Conservation (phyloP, 1,139 yeast genomes). For the Saccharomyces pastorianus region DNA sequence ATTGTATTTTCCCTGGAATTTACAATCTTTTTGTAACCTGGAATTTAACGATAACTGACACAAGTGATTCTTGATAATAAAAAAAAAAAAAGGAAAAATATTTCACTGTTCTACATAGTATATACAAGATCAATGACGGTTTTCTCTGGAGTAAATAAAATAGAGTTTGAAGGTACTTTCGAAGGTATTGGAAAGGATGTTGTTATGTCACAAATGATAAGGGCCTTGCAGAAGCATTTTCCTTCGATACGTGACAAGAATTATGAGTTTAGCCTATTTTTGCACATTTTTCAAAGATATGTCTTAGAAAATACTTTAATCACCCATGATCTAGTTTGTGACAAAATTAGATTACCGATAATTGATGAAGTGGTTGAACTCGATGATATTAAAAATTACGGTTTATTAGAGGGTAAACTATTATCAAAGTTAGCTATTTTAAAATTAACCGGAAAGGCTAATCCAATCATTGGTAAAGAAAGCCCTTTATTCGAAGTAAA, state of each 20-base stretch:
- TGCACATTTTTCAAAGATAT: slow-evolving; percentile 87
- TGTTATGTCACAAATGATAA: slow-evolving; percentile 97
- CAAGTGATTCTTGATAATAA: background rate
- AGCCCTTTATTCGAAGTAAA: slow-evolving; percentile 98
- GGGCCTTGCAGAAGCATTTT: slow-evolving; percentile 80
- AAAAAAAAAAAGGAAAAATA: background rate
- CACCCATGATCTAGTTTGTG: slow-evolving; percentile 76
- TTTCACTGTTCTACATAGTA: background rate
- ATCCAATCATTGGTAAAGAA: slow-evolving; percentile 99
- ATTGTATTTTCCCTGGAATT: background rate
- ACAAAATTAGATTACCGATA: slow-evolving; percentile 82
- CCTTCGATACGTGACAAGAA: slow-evolving; percentile 61
- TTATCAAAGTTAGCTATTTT: slow-evolving; percentile 85
- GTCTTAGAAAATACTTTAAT: slow-evolving; percentile 84
- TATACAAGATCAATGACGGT: background rate
- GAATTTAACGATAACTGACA: background rate
- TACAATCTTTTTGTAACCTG: background rate
- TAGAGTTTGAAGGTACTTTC: slow-evolving; percentile 57
- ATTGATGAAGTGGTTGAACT: slow-evolving; percentile 85
- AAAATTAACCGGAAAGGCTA: slow-evolving; percentile 95
- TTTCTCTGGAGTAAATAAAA: background rate
- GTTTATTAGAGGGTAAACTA: slow-evolving; percentile 36
- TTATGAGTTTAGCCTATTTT: slow-evolving; percentile 88
- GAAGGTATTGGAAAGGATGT: slow-evolving; percentile 92
- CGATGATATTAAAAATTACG: slow-evolving; percentile 36